phyloP scores from a whole-genome alignment of 495 filamentous ascomycete genomes.

The Penicillium pulvis region DNA sequence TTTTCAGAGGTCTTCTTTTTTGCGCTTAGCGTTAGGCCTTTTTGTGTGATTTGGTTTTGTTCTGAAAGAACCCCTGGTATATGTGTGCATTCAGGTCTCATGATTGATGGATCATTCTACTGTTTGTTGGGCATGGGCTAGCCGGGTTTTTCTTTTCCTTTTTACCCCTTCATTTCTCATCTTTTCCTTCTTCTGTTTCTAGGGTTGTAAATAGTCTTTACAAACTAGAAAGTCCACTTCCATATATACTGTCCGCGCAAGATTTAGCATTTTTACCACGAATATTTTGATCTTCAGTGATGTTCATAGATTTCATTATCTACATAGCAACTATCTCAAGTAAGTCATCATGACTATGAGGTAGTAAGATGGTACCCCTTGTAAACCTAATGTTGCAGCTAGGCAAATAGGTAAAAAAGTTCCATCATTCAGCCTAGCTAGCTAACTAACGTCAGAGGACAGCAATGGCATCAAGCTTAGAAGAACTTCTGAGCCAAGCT shows the following conservation, averaged over 20 bases:
- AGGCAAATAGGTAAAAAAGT: too few species aligned
- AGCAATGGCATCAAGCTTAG: background rate
- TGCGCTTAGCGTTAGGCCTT: constrained; percentile 32
- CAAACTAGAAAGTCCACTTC: constrained; percentile 8
- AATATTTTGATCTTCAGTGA: background rate
- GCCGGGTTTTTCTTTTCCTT: constrained; percentile 9
- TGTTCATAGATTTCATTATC: background rate
- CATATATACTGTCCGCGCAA: constrained; percentile 11
- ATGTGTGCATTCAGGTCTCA: constrained; percentile 15
- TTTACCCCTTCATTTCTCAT: background rate
- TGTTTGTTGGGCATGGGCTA: constrained; percentile 15
- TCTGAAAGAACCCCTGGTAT: constrained; percentile 14
- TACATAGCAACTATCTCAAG: background rate
- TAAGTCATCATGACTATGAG: background rate
- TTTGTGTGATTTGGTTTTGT: constrained; percentile 13
- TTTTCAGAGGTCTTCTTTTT: constrained; percentile 12
- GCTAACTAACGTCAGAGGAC: background rate
- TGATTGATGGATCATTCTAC: constrained; percentile 21
- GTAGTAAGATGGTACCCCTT: background rate
- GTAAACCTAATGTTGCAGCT: background rate
- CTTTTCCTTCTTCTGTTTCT: background rate
- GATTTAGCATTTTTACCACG: background rate
- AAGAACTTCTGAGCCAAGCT: constrained; percentile 61
- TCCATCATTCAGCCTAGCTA: background rate
- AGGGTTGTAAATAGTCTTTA: constrained; percentile 3